Conservation (phyloP, 768 basidiomycete species). For the Gloeopeniophorella convolvens region DNA sequence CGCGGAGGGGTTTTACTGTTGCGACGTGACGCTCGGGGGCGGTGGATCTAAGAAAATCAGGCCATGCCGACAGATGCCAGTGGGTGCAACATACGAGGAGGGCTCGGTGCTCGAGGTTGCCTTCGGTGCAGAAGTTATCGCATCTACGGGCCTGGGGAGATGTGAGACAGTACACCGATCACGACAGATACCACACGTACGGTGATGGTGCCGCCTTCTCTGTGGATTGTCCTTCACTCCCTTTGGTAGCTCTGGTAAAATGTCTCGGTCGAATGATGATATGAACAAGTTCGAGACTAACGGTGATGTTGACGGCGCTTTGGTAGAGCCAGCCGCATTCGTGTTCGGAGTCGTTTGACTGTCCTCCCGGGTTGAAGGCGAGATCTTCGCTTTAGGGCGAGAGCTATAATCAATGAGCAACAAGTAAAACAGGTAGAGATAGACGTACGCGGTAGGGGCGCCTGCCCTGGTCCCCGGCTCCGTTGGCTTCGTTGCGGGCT, state of each 20-base stretch:
- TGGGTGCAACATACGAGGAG: not conserved
- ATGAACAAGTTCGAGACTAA: no score
- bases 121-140: not conserved
- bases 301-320: no score
- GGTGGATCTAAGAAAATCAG: not conserved
- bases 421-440: not conserved
- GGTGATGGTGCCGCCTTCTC: no score
- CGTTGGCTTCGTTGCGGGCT: not conserved
- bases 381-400: not conserved
- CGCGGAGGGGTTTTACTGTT: constrained; percentile 1
- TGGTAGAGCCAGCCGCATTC: no score
- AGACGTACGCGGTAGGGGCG: not conserved
- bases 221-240: not conserved
- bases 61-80: not conserved
- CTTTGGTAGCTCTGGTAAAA: no score
- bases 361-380: not conserved
- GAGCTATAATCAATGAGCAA: not conserved
- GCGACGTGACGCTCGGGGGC: not conserved
- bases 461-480: not conserved
- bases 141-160: not conserved
- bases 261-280: no score
- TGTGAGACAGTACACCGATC: no score
- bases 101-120: not conserved
- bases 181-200: no score
- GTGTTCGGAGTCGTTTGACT: no score